Conservation (phyloP, 768 basidiomycete genomes). For the Pisolithus microcarpus region DNA sequence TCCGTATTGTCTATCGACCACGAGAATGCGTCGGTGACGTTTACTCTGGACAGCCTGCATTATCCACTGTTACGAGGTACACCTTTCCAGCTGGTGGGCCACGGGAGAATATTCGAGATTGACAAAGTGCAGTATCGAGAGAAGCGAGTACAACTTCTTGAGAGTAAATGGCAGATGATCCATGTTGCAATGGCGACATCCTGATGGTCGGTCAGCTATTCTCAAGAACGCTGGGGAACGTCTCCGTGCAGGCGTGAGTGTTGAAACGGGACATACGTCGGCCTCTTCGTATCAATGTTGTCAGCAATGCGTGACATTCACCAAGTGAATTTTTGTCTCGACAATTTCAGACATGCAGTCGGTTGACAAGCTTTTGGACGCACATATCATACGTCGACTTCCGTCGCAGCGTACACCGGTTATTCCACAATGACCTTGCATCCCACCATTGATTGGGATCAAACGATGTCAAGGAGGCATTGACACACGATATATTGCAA, state of each 20-base stretch:
- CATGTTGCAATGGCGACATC: constrained; percentile 4
- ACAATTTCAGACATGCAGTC: neutral
- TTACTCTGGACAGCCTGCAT: constrained; percentile 48
- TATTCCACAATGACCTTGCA: constrained; percentile 27
- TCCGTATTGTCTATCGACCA: constrained; percentile 46
- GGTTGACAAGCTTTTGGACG: constrained; percentile 2
- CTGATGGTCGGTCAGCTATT: constrained; percentile 32
- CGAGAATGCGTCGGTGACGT: constrained; percentile 48
- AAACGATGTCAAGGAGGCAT: constrained; percentile 8
- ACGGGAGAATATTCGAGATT: constrained; percentile 25
- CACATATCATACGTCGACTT: constrained; percentile 16
- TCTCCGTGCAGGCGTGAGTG: constrained; percentile 27
- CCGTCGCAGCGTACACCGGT: constrained; percentile 26
- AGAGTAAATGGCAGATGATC: constrained; percentile 24
- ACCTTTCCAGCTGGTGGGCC: constrained; percentile 17
- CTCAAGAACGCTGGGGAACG: constrained; percentile 36
- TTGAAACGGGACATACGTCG: constrained; percentile 33
- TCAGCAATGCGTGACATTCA: constrained; percentile 44
- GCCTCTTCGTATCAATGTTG: constrained; percentile 39
- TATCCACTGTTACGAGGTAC: constrained; percentile 44
- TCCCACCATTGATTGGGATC: constrained; percentile 28
- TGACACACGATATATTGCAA: neutral
- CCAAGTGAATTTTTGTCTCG: constrained; percentile 28
- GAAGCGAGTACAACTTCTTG: constrained; percentile 32
- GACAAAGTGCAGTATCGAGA: constrained; percentile 23